These are phyloP conservation scores for Wickerhamomyces rabaulensis DNA, from an alignment of 805 yeast species.

Conservation along the genomic window DNA sequence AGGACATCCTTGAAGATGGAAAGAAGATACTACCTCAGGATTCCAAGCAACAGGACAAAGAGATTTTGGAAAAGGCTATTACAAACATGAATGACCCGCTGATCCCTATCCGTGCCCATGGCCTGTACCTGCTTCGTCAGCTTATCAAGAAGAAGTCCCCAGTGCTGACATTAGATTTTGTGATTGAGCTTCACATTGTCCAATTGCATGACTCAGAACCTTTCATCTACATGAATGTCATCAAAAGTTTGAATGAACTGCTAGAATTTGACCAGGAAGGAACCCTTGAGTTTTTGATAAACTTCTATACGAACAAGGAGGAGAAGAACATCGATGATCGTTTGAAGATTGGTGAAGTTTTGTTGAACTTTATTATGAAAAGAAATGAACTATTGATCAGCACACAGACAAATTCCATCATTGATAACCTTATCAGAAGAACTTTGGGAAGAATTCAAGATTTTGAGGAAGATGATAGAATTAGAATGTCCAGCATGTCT, in stretches of 20 bases:
- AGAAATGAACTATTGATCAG: constrained; percentile 24
- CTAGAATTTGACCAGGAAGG: constrained; percentile 37
- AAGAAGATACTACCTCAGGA: constrained; percentile 2
- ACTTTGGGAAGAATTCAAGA: constrained; percentile 37
- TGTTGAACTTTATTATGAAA: constrained; percentile 51
- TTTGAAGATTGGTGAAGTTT: constrained; percentile 79
- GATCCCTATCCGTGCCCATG: constrained; percentile 85
- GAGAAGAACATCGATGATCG: constrained; percentile 51
- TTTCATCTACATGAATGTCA: constrained; percentile 76
- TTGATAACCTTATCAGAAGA: constrained; percentile 36
- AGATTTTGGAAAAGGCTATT: constrained; percentile 52
- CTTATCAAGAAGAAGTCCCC: constrained; percentile 46
- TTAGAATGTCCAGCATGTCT: constrained; percentile 86
- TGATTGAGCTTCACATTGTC: constrained; percentile 52
- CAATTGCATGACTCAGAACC: constrained; percentile 80
- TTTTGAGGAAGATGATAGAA: constrained; percentile 43
- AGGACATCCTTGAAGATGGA: constrained; percentile 2
- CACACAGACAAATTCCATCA: constrained; percentile 39
- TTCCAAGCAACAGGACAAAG: constrained; percentile 27
- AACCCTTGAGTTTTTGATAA: constrained; percentile 33
- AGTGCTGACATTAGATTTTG: constrained; percentile 48
- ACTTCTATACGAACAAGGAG: constrained; percentile 27
- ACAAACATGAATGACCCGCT: constrained; percentile 67
- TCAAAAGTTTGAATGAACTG: constrained; percentile 67
- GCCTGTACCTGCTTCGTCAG: constrained; percentile 58